These are phyloP conservation scores for Camellia sinensis DNA, from an alignment of 148 eudicot genomes.

Conservation along the genomic window DNA sequence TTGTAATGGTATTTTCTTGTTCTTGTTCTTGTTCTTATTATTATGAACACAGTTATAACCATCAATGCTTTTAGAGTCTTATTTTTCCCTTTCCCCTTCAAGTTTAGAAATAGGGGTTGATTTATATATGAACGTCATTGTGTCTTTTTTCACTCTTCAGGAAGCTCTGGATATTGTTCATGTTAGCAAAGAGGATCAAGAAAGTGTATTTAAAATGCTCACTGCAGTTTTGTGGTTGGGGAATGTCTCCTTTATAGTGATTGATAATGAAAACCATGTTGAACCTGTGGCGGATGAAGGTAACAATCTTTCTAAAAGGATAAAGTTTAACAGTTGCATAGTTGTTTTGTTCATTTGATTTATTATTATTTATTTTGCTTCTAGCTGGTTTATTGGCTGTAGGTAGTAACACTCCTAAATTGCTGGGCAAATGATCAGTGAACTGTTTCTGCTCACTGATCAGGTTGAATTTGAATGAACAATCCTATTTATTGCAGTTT, in stretches of 20 bases:
- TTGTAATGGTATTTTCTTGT: slow-evolving; percentile 55
- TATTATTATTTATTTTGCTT: no score
- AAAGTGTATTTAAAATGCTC: slow-evolving; percentile 80
- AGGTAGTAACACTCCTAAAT: not conserved
- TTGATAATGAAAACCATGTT: slow-evolving; percentile 86
- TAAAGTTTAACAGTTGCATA: no score
- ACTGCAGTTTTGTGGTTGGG: slow-evolving; percentile 94
- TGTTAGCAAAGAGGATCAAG: slow-evolving; percentile 83
- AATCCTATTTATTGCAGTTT: no score
- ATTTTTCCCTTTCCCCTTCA: not conserved
- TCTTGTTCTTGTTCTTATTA: no score
- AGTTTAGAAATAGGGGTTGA: not conserved
- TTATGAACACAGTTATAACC: no score
- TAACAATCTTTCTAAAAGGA: slow-evolving; percentile 11
- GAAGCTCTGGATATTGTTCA: slow-evolving; percentile 96
- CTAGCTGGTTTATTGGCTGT: not conserved
- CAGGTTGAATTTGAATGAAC: not conserved
- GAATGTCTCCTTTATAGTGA: slow-evolving; percentile 60
- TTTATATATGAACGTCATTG: not conserved
- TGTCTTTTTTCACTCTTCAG: slow-evolving; percentile 32
- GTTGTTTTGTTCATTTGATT: no score
- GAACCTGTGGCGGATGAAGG: slow-evolving; percentile 82
- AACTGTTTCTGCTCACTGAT: not conserved
- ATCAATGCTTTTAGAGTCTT: no score
- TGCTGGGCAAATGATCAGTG: not conserved